Base-by-base conservation (phyloP, 75 land plant genomes). In the Cryptomeria japonica region DNA sequence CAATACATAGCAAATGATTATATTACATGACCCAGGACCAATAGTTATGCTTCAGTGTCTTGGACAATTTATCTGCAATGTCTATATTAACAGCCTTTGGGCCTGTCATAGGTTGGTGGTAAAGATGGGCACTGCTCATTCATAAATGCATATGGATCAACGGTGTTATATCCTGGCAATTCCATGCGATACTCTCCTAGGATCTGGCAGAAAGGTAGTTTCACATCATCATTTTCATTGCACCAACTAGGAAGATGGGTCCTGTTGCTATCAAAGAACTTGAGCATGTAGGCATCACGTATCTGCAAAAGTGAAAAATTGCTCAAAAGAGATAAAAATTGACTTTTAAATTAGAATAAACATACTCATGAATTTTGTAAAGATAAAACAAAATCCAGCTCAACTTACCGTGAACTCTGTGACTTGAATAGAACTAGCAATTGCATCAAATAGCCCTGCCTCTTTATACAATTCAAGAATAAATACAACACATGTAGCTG, bases 181-280 rank as follows among this genome's bases (percentile, higher is more conserved):
- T 98, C 99, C 99, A 98, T 98, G 47, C 94, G 85, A 82, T 96
- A 98, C 58, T 94, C 90, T 15, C 99, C 99, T 78, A 83, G 83
- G 37, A 98, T 92, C 84, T 98, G 99, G 87, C 99, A 98, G 88
- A 87, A 97, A 2, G 99, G 99, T 32, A 94, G 92, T 85, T 92
- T 86, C 37, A 91, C 91, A 88, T 86, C 82, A 47, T 93, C 97
- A 9, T 55, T 90, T 58, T 88, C 93, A 83, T 95, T 95, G 91
- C 99, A 98, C 99, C 99, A 98, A n/a, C 87, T 91, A 68, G 99
- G 99, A 36, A 98, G 91, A 37, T 94, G 93, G 86, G 93, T 95
- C 64, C 86, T 78, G 83, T 98, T 87, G 77, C 87, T 85, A 85
- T 98, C 99, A 79, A 96, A 98, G 78, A 97, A 93, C 47, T 93